Evolutionary conservation across 495 filamentous ascomycete genomes (phyloP).

Genomic region (Aspergillus homomorphus): DNA sequence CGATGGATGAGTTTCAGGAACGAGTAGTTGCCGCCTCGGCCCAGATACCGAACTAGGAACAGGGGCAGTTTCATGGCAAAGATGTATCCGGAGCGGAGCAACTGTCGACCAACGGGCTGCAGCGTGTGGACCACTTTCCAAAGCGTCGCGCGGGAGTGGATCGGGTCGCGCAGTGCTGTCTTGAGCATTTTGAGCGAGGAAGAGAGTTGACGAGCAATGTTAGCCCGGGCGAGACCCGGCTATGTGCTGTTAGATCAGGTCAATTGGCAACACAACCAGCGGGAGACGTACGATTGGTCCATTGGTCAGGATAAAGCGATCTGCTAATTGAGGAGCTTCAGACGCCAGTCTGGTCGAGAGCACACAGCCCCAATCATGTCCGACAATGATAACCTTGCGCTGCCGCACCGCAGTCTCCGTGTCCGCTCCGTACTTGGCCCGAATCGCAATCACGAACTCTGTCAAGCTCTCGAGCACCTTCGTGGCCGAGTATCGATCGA

Average conservation of each 20-base stretch:
- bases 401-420: slow-evolving; percentile 19
- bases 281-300: slow-evolving; percentile 44
- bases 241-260: slow-evolving; percentile 18
- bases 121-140: slow-evolving; percentile 38
- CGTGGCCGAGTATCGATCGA: slow-evolving; percentile 46
- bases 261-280: background rate
- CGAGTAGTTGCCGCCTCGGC: slow-evolving; percentile 41
- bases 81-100: slow-evolving; percentile 47
- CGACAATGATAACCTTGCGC: slow-evolving; percentile 46
- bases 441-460: slow-evolving; percentile 46
- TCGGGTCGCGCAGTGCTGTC: slow-evolving; percentile 39
- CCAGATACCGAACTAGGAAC: slow-evolving; percentile 35
- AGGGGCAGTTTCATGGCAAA: slow-evolving; percentile 48
- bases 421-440: slow-evolving; percentile 45
- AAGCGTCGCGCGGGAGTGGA: slow-evolving; percentile 37
- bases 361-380: slow-evolving; percentile 57
- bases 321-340: slow-evolving; percentile 51
- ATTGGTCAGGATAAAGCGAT: slow-evolving; percentile 51
- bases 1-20: slow-evolving; percentile 38
- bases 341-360: slow-evolving; percentile 51
- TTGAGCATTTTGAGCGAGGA: slow-evolving; percentile 47
- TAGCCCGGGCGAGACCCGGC: slow-evolving; percentile 31
- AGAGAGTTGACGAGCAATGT: slow-evolving; percentile 30
- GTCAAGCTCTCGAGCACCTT: slow-evolving; percentile 50
- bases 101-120: slow-evolving; percentile 39